Evolutionary conservation across 164 flowering plant genomes (phyloP), one percentile per base, ranked within the genome.

Genomic region (Warburgia ugandensis): DNA sequence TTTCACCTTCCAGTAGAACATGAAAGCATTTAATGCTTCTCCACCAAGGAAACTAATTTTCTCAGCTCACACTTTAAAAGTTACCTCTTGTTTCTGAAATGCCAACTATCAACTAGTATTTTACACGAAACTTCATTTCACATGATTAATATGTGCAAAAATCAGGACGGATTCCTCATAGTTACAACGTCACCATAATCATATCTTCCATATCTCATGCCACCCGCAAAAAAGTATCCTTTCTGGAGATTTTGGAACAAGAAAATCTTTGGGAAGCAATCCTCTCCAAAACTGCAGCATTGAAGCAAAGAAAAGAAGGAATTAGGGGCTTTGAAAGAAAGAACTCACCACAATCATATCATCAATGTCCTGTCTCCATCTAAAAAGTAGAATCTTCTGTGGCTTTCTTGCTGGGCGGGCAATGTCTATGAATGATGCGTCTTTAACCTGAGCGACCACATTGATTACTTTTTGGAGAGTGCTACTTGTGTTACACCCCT

Each of bases 361-460:
- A 82, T 82, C 94, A 73, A 85, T 68, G 81, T 85, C 94, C 60
- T 86, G 71, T 69, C 86, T 77, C 89, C 94, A 82, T 78, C 94
- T 89, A 80, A 80, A 81, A 67, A 85, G 80, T 75, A 85, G 83
- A 70, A 85, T 82, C 83, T 75, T 85, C 94, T 81, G 86, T 55
- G 89, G 80, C 80, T 70, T 72, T 78, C 76, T 82, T 68, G 79
- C 68, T 61, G 84, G 78, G 54, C 74, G 73, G 52, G 62, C 47
- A 67, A 73, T 69, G 65, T 78, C 73, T 44, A 75, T 72, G 73
- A 74, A 69, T 64, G 83, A 56, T 73, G 72, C 84, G 48, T 79
- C 83, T 68, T 73, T 74, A 67, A 84, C 94, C 94, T 84, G 89
- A 72, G 77, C 55, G 78, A 76, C 63, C 69, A 78, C 79, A 75